Conservation (phyloP, 1,139 yeast genomes). For the Entelexis paramagnoliae region DNA sequence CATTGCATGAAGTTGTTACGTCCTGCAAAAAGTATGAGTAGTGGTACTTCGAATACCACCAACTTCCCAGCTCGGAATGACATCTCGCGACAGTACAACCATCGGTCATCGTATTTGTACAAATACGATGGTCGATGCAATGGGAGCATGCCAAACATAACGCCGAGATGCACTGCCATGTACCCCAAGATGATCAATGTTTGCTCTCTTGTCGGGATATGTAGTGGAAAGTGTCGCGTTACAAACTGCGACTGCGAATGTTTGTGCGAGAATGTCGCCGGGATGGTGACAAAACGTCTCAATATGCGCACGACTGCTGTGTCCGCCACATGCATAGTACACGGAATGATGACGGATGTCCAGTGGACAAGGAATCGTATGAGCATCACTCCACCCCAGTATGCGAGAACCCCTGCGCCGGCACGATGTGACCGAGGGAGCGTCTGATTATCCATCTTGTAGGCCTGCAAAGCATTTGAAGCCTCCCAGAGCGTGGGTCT, state of each 20-base stretch:
- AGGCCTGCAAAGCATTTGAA: slow-evolving; percentile 6
- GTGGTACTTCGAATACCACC: slow-evolving; percentile 38
- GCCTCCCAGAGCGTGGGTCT: slow-evolving; percentile 6
- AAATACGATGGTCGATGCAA: slow-evolving; percentile 5
- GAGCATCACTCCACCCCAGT: slow-evolving; percentile 22
- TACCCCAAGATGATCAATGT: slow-evolving; percentile 27
- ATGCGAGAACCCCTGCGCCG: slow-evolving; percentile 19
- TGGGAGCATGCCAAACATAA: slow-evolving; percentile 13
- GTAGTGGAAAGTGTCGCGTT: background rate
- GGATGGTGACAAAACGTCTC: slow-evolving; percentile 15
- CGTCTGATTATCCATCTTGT: background rate
- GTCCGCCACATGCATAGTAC: slow-evolving; percentile 5
- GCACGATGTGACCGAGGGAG: background rate
- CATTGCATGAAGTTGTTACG: slow-evolving; percentile 48
- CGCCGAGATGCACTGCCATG: slow-evolving; percentile 18
- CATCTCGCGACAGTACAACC: slow-evolving; percentile 29
- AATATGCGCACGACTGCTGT: slow-evolving; percentile 28
- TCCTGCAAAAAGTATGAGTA: slow-evolving; percentile 48
- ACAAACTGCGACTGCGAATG: slow-evolving; percentile 3
- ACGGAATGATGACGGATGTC: slow-evolving; percentile 20
- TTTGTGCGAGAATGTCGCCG: background rate
- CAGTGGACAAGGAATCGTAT: slow-evolving; percentile 20
- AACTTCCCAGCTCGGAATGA: slow-evolving; percentile 52
- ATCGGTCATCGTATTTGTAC: background rate
- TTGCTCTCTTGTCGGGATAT: slow-evolving; percentile 20